A percentile compares a stretch with the other conserved stretches of the same genome.
Evolutionary conservation across 306 rosid genomes (phyloP).

Genomic region (Cucumis cinereus): DNA sequence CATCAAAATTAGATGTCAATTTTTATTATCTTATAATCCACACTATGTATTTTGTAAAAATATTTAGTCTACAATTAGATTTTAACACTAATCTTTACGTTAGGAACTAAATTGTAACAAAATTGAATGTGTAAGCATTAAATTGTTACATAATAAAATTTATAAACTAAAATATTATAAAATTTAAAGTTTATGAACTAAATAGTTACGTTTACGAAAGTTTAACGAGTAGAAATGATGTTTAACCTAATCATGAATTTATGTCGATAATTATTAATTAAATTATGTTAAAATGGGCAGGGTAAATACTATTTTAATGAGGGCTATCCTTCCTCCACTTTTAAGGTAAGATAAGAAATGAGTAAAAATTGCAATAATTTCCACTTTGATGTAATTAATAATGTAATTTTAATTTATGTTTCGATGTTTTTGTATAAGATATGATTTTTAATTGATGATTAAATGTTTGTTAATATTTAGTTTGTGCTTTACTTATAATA

Average conservation of each 20-base stretch:
- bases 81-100: too few species aligned
- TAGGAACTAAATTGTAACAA: too few species aligned
- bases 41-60: too few species aligned
- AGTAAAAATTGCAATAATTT: background rate
- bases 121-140: too few species aligned
- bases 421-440: background rate
- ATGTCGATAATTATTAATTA: background rate
- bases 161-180: too few species aligned
- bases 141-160: too few species aligned
- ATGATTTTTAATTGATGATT: background rate
- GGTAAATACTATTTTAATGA: background rate
- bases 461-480: background rate
- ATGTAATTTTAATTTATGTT: background rate
- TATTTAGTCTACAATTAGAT: too few species aligned
- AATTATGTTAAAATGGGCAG: background rate
- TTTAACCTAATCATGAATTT: background rate
- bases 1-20: too few species aligned
- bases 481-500: background rate
- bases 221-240: too few species aligned
- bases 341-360: background rate
- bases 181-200: too few species aligned
- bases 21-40: too few species aligned
- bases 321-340: background rate
- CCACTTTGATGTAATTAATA: background rate
- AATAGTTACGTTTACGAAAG: too few species aligned